phyloP scores from a whole-genome alignment of 768 basidiomycete species.

The Phaffia australis region DNA sequence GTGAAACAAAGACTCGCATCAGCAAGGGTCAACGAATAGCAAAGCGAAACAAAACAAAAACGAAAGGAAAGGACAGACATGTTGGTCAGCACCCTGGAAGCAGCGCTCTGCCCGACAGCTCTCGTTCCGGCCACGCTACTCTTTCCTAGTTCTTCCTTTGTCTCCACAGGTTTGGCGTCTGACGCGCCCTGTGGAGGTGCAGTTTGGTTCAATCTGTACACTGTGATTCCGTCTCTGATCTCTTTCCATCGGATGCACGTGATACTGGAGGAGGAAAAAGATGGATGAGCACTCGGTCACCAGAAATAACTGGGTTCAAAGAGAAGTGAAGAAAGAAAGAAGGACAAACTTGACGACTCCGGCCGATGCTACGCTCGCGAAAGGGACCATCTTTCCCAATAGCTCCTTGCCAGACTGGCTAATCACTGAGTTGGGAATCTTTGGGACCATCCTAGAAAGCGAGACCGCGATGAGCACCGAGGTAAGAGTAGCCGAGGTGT shows the following conservation, averaged over 20 bases:
- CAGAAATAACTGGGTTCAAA: not conserved
- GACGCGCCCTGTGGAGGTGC: constrained; percentile 9
- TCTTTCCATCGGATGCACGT: constrained; percentile 42
- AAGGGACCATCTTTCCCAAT: constrained; percentile 35
- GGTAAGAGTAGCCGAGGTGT: constrained; percentile 39
- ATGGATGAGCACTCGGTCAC: not conserved
- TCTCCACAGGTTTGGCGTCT: constrained; percentile 26
- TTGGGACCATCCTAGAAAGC: constrained; percentile 38
- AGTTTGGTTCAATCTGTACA: constrained; percentile 30
- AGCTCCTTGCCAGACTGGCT: constrained; percentile 29
- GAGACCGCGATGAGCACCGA: constrained; percentile 41
- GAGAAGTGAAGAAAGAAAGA: not conserved
- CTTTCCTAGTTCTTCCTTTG: constrained; percentile 37
- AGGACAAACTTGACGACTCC: constrained; percentile 41
- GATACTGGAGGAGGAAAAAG: constrained; percentile 29
- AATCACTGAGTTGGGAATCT: constrained; percentile 29
- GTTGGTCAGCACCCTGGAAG: constrained; percentile 36
- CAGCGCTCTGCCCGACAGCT: constrained; percentile 41
- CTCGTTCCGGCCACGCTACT: constrained; percentile 37
- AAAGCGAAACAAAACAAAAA: not conserved
- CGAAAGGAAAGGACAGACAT: not conserved
- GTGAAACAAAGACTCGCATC: not conserved
- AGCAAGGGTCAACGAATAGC: not conserved
- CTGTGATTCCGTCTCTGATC: constrained; percentile 39
- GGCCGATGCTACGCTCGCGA: constrained; percentile 40